These are phyloP conservation scores for Aspergillus saccharolyticus DNA, from an alignment of 495 filamentous ascomycete species.

Conservation along the genomic window DNA sequence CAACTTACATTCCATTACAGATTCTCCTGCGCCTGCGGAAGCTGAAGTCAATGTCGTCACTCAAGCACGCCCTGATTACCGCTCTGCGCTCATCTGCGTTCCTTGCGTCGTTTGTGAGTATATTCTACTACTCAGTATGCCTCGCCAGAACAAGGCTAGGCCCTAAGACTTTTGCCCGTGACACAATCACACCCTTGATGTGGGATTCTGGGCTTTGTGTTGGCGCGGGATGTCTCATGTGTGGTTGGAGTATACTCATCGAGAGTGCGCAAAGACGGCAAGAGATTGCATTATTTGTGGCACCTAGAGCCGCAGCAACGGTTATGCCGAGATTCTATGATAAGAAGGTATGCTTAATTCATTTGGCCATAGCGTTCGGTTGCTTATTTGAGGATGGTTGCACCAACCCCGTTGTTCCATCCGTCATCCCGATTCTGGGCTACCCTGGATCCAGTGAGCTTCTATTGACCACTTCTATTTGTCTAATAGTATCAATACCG, in stretches of 20 bases:
- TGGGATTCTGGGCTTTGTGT: constrained; percentile 72
- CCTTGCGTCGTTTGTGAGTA: constrained; percentile 70
- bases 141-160: constrained; percentile 76
- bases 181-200: constrained; percentile 50
- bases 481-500: constrained; percentile 60
- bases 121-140: constrained; percentile 89
- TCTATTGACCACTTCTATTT: constrained; percentile 25
- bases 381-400: constrained; percentile 22
- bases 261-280: constrained; percentile 65
- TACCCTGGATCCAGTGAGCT: constrained; percentile 2
- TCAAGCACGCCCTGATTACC: constrained; percentile 50
- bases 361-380: constrained; percentile 1
- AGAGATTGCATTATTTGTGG: constrained; percentile 82
- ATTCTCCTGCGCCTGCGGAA: constrained; percentile 57
- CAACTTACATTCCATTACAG: constrained; percentile 78
- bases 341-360: constrained; percentile 44
- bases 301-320: constrained; percentile 73
- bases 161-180: constrained; percentile 56
- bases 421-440: constrained; percentile 9
- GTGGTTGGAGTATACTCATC: constrained; percentile 79
- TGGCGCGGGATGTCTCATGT: constrained; percentile 66
- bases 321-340: constrained; percentile 71
- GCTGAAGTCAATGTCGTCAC: constrained; percentile 36
- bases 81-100: constrained; percentile 75
- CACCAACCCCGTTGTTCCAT: constrained; percentile 16